A percentile compares a stretch with the other conserved stretches of the same genome.
These are phyloP conservation scores for Xerocomus potaroensis DNA, from an alignment of 768 basidiomycete species.

Conservation along the genomic window DNA sequence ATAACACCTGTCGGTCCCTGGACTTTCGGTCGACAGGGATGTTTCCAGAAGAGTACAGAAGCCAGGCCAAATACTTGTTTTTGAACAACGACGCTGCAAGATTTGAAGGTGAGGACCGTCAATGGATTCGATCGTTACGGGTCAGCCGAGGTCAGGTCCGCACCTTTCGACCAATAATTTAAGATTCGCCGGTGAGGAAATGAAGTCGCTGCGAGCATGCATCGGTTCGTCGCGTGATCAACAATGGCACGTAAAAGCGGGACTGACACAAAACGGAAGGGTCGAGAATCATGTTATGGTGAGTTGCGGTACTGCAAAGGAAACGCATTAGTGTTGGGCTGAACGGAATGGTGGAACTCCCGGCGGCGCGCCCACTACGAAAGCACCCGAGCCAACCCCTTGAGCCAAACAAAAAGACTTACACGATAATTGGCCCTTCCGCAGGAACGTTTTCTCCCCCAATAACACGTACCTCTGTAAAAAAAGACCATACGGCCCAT, in stretches of 20 bases:
- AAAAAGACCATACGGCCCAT: slow-evolving; percentile 81
- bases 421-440: slow-evolving; percentile 93
- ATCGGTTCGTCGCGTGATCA: slow-evolving; percentile 15
- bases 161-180: slow-evolving; percentile 95
- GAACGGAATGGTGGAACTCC: background rate
- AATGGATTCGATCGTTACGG: slow-evolving; percentile 8
- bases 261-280: slow-evolving; percentile 74
- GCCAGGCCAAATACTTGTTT: slow-evolving; percentile 66
- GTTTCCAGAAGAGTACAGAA: slow-evolving; percentile 89
- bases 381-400: background rate
- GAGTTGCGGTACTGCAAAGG: slow-evolving; percentile 64
- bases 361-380: background rate
- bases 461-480: slow-evolving; percentile 80
- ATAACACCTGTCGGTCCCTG: slow-evolving; percentile 85
- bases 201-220: slow-evolving; percentile 53
- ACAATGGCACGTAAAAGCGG: slow-evolving; percentile 9
- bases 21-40: slow-evolving; percentile 95
- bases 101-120: slow-evolving; percentile 15
- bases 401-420: slow-evolving; percentile 30
- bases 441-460: slow-evolving; percentile 85
- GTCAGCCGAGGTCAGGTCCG: slow-evolving; percentile 12
- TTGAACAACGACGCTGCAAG: slow-evolving; percentile 67
- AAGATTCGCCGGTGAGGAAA: slow-evolving; percentile 81
- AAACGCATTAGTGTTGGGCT: slow-evolving; percentile 11
- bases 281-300: slow-evolving; percentile 96